Conservation (phyloP, 1,284 basidiomycete species). For the Mrakiaceae sp. region DNA sequence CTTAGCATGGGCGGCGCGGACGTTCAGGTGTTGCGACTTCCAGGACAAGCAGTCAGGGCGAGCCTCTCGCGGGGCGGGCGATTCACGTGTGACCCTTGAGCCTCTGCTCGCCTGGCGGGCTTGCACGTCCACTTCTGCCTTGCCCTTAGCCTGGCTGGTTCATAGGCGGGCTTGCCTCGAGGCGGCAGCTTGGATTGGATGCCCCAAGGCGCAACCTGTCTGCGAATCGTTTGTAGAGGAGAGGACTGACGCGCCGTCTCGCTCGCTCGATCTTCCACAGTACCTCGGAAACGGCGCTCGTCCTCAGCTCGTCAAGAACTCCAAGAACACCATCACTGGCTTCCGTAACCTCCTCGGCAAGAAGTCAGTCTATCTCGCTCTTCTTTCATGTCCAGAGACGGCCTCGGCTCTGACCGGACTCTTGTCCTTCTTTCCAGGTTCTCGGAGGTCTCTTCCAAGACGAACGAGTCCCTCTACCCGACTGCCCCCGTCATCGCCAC, state of each 20-base stretch:
- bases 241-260: background rate
- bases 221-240: background rate
- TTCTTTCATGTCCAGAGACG: background rate
- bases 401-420: background rate
- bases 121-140: too few species aligned
- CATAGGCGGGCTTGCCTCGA: too few species aligned
- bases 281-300: slow-evolving; percentile 96
- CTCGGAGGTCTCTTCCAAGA: slow-evolving; percentile 45
- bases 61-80: too few species aligned
- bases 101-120: too few species aligned
- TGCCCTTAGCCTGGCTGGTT: too few species aligned
- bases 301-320: slow-evolving; percentile 89
- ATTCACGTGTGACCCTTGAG: too few species aligned
- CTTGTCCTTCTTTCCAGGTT: slow-evolving; percentile 41
- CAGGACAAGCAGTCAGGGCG: too few species aligned
- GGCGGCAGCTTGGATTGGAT: too few species aligned
- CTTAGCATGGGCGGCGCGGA: too few species aligned
- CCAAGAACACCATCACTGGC: slow-evolving; percentile 83
- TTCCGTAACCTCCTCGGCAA: slow-evolving; percentile 92
- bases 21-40: too few species aligned
- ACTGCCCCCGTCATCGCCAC: slow-evolving; percentile 64
- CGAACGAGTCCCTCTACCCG: slow-evolving; percentile 41
- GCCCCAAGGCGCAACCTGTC: background rate
- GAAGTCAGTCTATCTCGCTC: slow-evolving; percentile 44
- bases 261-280: slow-evolving; percentile 35